Percentiles rank a stretch among this genome's conserved stretches.
Evolutionary conservation across 257 asterid genomes (phyloP).

Genomic region (Oldenlandia corymbosa): DNA sequence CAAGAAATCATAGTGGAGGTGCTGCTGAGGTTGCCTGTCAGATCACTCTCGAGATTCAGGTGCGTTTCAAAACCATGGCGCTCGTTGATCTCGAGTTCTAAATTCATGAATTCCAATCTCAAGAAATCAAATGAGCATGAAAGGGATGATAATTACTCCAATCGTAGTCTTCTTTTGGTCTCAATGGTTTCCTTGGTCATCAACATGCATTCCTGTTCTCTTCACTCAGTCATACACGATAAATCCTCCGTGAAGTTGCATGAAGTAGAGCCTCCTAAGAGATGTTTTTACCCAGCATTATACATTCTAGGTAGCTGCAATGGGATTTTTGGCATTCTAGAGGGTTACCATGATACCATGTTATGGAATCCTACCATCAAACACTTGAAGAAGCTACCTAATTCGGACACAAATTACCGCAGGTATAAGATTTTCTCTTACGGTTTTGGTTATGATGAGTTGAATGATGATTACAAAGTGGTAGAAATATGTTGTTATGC

Average conservation of each 20-base stretch:
- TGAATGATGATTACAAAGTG: constrained; percentile 37
- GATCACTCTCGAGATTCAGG: constrained; percentile 37
- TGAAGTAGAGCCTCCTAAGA: constrained; percentile 15
- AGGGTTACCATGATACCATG: constrained; percentile 12
- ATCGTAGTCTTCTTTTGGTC: constrained; percentile 7
- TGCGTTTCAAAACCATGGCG: constrained; percentile 54
- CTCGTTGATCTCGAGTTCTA: constrained; percentile 31
- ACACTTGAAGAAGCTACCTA: constrained; percentile 34
- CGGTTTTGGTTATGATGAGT: constrained; percentile 50
- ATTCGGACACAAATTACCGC: constrained; percentile 17
- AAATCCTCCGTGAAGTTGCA: constrained; percentile 9
- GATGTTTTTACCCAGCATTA: neutral
- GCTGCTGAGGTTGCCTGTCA: constrained; percentile 42
- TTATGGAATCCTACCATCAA: constrained; percentile 49
- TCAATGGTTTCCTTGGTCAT: constrained; percentile 6
- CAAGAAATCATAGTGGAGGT: constrained; percentile 46
- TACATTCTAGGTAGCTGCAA: constrained; percentile 7
- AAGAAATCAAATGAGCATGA: no score
- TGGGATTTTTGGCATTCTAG: constrained; percentile 41
- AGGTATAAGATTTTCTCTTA: constrained; percentile 13
- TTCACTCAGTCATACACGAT: constrained; percentile 29
- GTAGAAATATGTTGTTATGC: constrained; percentile 15
- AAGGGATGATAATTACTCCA: constrained; percentile 1
- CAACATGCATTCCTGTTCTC: constrained; percentile 20
- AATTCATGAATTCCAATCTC: constrained; percentile 35